Percentiles rank a stretch among this genome's conserved stretches.
These are phyloP conservation scores for Uncinocarpus reesii DNA, from an alignment of 2,329 filamentous ascomycete genomes.

Conservation along the genomic window DNA sequence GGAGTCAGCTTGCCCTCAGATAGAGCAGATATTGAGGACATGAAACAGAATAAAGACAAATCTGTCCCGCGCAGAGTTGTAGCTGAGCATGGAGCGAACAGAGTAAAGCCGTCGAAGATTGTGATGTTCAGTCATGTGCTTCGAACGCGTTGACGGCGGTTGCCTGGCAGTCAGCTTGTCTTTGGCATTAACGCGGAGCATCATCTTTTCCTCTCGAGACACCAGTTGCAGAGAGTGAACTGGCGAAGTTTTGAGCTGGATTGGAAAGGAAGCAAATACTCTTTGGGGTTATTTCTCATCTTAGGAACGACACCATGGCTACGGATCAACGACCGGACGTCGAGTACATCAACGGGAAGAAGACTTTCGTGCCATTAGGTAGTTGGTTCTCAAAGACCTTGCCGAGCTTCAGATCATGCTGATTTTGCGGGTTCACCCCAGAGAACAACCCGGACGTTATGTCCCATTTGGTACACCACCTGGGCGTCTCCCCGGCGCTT, in stretches of 20 bases:
- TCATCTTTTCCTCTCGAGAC: too few relatives aligned
- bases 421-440: slow-evolving; percentile 19
- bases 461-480: slow-evolving; percentile 39
- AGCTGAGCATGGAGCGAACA: too few relatives aligned
- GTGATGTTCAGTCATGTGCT: not conserved
- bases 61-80: too few relatives aligned
- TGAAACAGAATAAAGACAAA: too few relatives aligned
- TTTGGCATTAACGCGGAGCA: too few relatives aligned
- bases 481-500: slow-evolving; percentile 40
- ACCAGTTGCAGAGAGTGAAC: too few relatives aligned
- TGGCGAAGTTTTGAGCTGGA: too few relatives aligned
- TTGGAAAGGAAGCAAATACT: too few relatives aligned
- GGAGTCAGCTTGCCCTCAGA: too few relatives aligned
- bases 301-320: slow-evolving; percentile 7
- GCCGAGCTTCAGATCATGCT: slow-evolving; percentile 3
- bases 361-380: slow-evolving; percentile 29
- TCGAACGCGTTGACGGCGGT: not conserved
- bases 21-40: too few relatives aligned
- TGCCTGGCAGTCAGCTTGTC: not conserved
- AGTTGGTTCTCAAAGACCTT: not conserved
- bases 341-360: slow-evolving; percentile 23
- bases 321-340: slow-evolving; percentile 7
- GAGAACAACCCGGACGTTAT: slow-evolving; percentile 50
- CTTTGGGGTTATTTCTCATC: too few relatives aligned
- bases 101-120: not conserved